Percentiles rank a stretch among this genome's conserved stretches.
phyloP scores from a whole-genome alignment of 192 early-diverging fungal species.

The Cladochytrium replicatum region DNA sequence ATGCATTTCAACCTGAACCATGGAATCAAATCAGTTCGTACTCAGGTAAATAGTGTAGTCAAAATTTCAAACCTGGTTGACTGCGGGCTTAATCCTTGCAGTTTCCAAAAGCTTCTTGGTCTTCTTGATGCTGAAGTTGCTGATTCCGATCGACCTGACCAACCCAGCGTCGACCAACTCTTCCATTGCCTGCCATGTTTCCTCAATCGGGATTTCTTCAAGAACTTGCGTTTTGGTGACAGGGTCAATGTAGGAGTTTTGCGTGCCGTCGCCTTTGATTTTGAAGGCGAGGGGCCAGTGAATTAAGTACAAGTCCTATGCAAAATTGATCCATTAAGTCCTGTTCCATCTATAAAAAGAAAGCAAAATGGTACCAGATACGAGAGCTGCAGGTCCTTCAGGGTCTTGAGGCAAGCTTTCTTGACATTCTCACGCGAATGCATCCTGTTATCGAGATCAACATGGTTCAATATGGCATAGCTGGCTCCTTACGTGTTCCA shows the following conservation, averaged over 20 bases:
- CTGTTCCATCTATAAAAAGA: no score
- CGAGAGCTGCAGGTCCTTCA: conserved; percentile 55
- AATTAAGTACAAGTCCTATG: conserved; percentile 76
- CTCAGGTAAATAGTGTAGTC: not conserved
- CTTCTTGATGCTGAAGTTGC: conserved; percentile 50
- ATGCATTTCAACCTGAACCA: conserved; percentile 57
- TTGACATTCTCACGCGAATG: conserved; percentile 55
- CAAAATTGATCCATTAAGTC: no score
- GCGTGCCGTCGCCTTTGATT: conserved; percentile 14
- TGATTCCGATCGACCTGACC: conserved; percentile 73
- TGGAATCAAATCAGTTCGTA: not conserved
- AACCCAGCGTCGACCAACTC: conserved; percentile 56
- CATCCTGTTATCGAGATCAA: no score
- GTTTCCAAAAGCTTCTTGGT: conserved; percentile 55
- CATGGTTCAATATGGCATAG: not conserved
- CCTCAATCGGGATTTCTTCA: conserved; percentile 42
- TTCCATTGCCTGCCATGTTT: conserved; percentile 82
- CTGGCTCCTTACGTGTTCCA: conserved; percentile 38
- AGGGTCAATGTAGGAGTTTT: conserved; percentile 25
- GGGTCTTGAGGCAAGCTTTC: conserved; percentile 49
- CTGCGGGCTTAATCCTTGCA: conserved; percentile 64
- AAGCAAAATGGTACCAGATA: no score
- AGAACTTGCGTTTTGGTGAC: conserved; percentile 21
- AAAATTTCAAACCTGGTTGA: conserved; percentile 54
- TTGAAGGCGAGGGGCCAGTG: conserved; percentile 73